Evolutionary conservation across 2,329 filamentous ascomycete species (phyloP).

Genomic region (Aspergillus melleus): DNA sequence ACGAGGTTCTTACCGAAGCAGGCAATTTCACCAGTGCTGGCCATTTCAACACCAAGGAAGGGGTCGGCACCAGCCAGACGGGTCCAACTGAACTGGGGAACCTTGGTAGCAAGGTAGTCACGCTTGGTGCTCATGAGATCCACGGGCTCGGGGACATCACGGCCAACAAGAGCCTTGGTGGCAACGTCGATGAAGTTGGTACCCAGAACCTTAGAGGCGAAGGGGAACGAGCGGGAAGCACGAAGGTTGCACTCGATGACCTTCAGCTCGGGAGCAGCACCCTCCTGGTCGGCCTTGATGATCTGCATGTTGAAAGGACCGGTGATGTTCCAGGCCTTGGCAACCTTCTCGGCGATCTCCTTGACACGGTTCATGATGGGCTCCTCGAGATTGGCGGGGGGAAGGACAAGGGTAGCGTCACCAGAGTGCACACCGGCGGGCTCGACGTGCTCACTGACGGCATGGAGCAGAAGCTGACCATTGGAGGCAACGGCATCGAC

Average conservation of each 20-base stretch:
- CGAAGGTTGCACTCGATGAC: conserved; percentile 98
- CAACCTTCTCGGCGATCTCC: conserved; percentile 94
- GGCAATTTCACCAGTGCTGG: conserved; percentile 94
- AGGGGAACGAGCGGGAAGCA: conserved; percentile 96
- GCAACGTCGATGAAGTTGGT: conserved; percentile 96
- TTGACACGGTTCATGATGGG: conserved; percentile 81
- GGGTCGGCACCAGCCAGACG: conserved; percentile 95
- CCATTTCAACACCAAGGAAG: conserved; percentile 97
- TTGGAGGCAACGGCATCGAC: conserved; percentile 87
- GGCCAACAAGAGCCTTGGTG: conserved; percentile 85
- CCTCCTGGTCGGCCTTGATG: conserved; percentile 83
- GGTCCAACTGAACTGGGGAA: conserved; percentile 98
- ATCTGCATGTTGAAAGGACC: conserved; percentile 99
- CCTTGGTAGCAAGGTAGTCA: conserved; percentile 94
- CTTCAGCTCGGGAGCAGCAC: conserved; percentile 76
- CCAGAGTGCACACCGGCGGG: conserved; percentile 97
- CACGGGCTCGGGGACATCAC: conserved; percentile 77
- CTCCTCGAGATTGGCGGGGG: conserved; percentile 76
- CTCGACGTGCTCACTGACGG: conserved; percentile 93
- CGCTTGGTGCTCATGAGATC: conserved; percentile 89
- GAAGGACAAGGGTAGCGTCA: conserved; percentile 91
- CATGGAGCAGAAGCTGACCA: conserved; percentile 85
- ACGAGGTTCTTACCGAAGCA: conserved; percentile 96
- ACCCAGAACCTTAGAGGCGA: conserved; percentile 94
- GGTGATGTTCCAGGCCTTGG: conserved; percentile 94